phyloP scores from a whole-genome alignment of 306 rosid genomes.

The Nissolia schottii region DNA sequence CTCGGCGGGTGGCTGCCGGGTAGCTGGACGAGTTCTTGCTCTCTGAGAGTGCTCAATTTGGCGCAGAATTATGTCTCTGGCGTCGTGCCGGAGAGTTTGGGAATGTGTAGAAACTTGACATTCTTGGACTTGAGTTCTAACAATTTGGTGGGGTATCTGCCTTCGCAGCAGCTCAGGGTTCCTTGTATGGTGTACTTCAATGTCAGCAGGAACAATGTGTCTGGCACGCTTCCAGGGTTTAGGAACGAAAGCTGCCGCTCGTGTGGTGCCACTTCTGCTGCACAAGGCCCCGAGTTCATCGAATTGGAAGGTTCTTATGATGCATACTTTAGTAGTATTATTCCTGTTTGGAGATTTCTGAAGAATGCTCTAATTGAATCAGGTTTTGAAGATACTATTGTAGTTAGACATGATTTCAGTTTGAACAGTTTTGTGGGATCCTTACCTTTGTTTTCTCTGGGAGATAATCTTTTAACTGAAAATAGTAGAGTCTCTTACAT shows the following conservation, averaged over 20 bases:
- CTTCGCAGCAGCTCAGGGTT: conserved; percentile 36
- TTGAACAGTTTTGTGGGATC: conserved; percentile 40
- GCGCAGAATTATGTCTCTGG: conserved; percentile 57
- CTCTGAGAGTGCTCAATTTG: conserved; percentile 53
- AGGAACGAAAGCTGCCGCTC: conserved; percentile 27
- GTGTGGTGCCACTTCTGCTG: not conserved
- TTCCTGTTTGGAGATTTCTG: conserved; percentile 34
- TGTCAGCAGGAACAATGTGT: conserved; percentile 56
- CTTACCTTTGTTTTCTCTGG: conserved; percentile 40
- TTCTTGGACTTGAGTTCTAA: conserved; percentile 69
- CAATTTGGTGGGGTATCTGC: conserved; percentile 42
- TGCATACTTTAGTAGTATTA: conserved; percentile 24
- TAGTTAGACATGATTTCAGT: conserved; percentile 46
- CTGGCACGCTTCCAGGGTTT: conserved; percentile 40
- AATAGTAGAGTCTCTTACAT: conserved; percentile 32
- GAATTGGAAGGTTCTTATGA: conserved; percentile 22
- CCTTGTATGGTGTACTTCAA: conserved; percentile 64
- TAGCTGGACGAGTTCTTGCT: conserved; percentile 48
- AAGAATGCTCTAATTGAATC: conserved; percentile 19
- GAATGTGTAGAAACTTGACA: conserved; percentile 46
- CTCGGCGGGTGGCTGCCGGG: conserved; percentile 49
- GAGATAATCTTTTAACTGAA: conserved; percentile 16
- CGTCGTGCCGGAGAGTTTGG: conserved; percentile 37
- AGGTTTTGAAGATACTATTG: conserved; percentile 24
- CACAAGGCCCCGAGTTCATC: conserved; percentile 14